Evolutionary conservation across 345 rosid species (phyloP), one percentile per base, ranked within the genome.

Genomic region (Odontarrhena argentea): DNA sequence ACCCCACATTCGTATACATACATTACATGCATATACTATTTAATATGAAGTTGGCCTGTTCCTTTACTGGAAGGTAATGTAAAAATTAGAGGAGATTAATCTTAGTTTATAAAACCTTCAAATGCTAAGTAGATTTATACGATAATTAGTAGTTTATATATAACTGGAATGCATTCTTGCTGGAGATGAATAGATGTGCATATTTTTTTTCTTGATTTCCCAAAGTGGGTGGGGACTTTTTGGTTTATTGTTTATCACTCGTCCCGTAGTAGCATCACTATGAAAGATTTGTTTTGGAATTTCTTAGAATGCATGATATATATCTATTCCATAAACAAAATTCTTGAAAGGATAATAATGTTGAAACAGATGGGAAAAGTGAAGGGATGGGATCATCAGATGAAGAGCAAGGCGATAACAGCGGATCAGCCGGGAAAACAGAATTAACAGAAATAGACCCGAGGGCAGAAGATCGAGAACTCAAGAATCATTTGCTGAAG

Each of bases 381-480:
- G 99, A 88, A 26, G 95, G 84, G 6, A 76, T 80, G 9, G 97
- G 85, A 30, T 94, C 96, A 52, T 94, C 99, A 42, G 76, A 72
- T 0, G 76, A 72, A 32, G 76, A 72, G 34, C 60, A 72, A 49
- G 76, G 65, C 18, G 57, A 71, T 18, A 63, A 70, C 38, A 60
- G 47, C 34, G 63, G 76, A 2, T 59, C 59, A 47, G n/a, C n/a
- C n/a, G 76, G 60, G 13, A 70, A 93, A 76, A 83, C 94, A 4
- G 96, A 87, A 68, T 65, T 83, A 24, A 88, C 88, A 1, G 97
- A 91, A 79, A 85, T 94, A 6, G 97, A 91, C 78, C 95, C 97
- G 0, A 81, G 93, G 9, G 97, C 96, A 3, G 99, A 94, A 80
- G 97, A 94, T 61, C 82, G 92, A 15, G 97, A 94, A 61, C 85